These are phyloP conservation scores for Zymoseptoria crescenta DNA, from an alignment of 2,329 filamentous ascomycete species.

Conservation along the genomic window DNA sequence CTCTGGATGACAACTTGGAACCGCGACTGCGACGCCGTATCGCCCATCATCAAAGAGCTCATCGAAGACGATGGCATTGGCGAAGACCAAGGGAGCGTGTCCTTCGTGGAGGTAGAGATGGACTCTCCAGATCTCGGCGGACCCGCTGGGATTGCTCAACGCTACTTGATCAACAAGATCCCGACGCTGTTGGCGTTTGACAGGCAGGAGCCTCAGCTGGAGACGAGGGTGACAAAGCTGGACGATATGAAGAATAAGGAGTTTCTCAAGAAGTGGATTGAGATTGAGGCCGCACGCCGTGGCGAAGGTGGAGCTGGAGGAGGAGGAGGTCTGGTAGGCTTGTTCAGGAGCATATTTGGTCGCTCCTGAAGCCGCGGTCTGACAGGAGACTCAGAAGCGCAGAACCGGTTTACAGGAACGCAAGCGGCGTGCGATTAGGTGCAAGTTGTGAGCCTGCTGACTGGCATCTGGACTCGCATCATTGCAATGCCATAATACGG, in stretches of 20 bases:
- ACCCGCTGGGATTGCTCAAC: conserved; percentile 30
- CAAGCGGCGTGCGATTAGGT: neutral
- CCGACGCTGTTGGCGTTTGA: conserved; percentile 45
- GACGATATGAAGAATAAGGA: conserved; percentile 40
- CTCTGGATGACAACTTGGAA: conserved; percentile 46
- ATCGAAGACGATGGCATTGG: conserved; percentile 39
- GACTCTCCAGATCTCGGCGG: conserved; percentile 38
- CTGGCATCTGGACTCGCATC: neutral
- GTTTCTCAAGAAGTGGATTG: conserved; percentile 41
- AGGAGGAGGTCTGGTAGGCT: conserved; percentile 26
- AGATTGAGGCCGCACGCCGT: conserved; percentile 40
- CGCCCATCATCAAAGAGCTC: conserved; percentile 36
- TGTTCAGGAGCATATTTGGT: conserved; percentile 30
- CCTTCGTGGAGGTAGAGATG: conserved; percentile 43
- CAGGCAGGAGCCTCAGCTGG: conserved; percentile 42
- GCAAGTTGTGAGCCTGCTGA: neutral
- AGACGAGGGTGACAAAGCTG: conserved; percentile 38
- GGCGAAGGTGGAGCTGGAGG: conserved; percentile 40
- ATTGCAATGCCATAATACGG: neutral
- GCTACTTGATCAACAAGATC: conserved; percentile 40
- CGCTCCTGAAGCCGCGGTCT: conserved; percentile 2
- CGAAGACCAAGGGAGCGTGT: conserved; percentile 38
- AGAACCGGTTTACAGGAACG: neutral
- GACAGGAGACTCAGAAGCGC: neutral
- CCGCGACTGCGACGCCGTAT: conserved; percentile 36